These are phyloP conservation scores for Russula griseocarnosa DNA, from an alignment of 768 basidiomycete species.

Conservation along the genomic window DNA sequence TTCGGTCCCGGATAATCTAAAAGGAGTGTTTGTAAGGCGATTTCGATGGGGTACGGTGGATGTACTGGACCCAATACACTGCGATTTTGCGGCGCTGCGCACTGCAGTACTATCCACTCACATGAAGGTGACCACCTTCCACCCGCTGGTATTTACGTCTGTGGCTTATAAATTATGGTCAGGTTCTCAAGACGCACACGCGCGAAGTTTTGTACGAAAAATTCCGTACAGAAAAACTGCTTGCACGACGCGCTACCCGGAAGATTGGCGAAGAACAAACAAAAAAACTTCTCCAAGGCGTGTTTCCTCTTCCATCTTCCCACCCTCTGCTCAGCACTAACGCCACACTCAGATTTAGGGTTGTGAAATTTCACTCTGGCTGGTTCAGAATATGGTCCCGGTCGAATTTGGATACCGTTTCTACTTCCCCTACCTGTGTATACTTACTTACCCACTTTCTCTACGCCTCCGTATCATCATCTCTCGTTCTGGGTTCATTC, in stretches of 20 bases:
- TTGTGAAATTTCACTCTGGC: conserved; percentile 9
- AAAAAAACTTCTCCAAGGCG: conserved; percentile 70
- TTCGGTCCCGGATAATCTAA: conserved; percentile 62
- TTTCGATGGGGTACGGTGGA: conserved; percentile 89
- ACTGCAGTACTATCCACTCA: conserved; percentile 82
- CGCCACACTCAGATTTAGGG: conserved; percentile 17
- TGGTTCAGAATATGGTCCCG: conserved; percentile 3
- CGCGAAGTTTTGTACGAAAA: conserved; percentile 91
- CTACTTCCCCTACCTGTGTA: conserved; percentile 13
- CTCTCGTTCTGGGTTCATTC: background rate
- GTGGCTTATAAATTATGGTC: conserved; percentile 14
- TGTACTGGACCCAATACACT: conserved; percentile 80
- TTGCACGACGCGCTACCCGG: conserved; percentile 78
- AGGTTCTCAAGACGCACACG: conserved; percentile 80
- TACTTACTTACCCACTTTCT: conserved; percentile 6
- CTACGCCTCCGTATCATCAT: background rate
- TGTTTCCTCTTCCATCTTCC: conserved; percentile 25
- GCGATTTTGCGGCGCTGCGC: conserved; percentile 81
- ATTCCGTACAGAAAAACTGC: conserved; percentile 86
- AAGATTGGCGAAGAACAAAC: conserved; percentile 73
- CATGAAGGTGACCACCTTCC: conserved; percentile 57
- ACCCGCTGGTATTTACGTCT: background rate
- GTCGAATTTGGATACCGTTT: conserved; percentile 21
- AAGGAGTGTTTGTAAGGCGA: conserved; percentile 70
- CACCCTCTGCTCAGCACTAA: background rate